Percentiles rank a stretch among this genome's conserved stretches.
Conservation (phyloP, 768 basidiomycete genomes). For the Collybiopsis luxurians region DNA sequence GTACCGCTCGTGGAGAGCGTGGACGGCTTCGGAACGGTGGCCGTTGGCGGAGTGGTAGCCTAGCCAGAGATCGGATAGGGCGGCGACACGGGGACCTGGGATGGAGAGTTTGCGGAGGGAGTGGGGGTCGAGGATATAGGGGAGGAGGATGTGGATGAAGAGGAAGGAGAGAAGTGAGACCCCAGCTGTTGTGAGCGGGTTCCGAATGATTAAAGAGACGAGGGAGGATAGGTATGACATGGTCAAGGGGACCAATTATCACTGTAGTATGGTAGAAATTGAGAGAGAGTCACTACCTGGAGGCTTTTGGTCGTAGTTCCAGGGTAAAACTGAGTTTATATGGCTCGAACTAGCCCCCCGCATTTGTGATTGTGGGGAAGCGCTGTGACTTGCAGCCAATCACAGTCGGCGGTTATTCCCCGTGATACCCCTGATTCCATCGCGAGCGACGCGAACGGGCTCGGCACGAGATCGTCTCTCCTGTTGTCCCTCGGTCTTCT, state of each 20-base stretch:
- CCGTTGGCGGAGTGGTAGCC: constrained; percentile 63
- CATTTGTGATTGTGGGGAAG: too few species aligned
- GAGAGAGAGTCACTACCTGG: background rate
- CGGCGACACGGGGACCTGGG: constrained; percentile 72
- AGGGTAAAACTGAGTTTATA: background rate
- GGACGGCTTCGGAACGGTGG: constrained; percentile 72
- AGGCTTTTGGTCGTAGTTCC: background rate
- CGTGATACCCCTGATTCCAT: background rate
- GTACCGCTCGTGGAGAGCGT: constrained; percentile 69
- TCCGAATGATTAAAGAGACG: background rate
- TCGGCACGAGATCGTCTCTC: background rate
- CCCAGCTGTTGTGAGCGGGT: background rate
- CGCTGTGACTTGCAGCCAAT: background rate
- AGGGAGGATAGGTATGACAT: background rate
- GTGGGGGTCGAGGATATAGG: background rate
- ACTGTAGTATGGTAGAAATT: background rate
- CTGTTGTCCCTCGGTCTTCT: too few species aligned
- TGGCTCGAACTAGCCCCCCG: too few species aligned
- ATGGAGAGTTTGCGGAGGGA: constrained; percentile 33
- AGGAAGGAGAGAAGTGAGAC: background rate
- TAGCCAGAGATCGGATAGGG: constrained; percentile 73
- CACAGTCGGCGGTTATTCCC: background rate
- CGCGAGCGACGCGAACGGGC: constrained; percentile 5
- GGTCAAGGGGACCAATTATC: too few species aligned
- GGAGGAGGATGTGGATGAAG: background rate